Evolutionary conservation across 2,329 filamentous ascomycete genomes (phyloP), one percentile per base, ranked within the genome.

Genomic region (Rugonectria rugulosa): DNA sequence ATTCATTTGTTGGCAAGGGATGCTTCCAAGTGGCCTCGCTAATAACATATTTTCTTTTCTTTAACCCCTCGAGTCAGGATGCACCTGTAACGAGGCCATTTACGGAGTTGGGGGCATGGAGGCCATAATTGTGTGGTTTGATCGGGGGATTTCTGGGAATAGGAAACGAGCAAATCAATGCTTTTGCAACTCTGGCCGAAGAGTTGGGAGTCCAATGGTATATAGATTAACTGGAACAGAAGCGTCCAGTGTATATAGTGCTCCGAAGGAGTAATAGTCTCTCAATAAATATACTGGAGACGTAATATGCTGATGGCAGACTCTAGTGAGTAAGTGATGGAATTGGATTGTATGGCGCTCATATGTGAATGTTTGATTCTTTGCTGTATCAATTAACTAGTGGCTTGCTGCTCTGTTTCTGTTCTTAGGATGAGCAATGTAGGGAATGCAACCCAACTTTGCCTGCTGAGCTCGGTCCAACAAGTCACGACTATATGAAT

Each of bases 111-210:
- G 53, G 45, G 64, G 60, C 23, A 43, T 48, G 50, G 60, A 54
- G 45, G 40, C 40, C 52, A 45, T 29, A 44, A 56, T 42, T 42
- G 44, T 27, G 60, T 44, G 50, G 43, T 53, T 41, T 19, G 58
- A 48, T 38, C 37, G 42, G 36, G 20, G 62, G 19, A 4, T 41
- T 53, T 53, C 64, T 57, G 56, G 54, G 37, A 63, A 65, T 51
- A 51, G 61, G 60, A 57, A 59, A 65, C 48, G 61, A 46, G 62
- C n/a, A n/a, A n/a, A 64, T 51, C 62, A 57, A 62, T 47, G 55
- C 53, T 67, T 54, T 51, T 43, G 53, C 32, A 48, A 42, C 54
- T 47, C 27, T n/a, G n/a, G n/a, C n/a, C 19, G 45, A 31, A 38
- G 49, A 53, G 29, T 55, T 36, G 43, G 53, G 46, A 55, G 53